Evolutionary conservation across 441 rosid genomes (phyloP).

Genomic region (Macaranga tanarius): DNA sequence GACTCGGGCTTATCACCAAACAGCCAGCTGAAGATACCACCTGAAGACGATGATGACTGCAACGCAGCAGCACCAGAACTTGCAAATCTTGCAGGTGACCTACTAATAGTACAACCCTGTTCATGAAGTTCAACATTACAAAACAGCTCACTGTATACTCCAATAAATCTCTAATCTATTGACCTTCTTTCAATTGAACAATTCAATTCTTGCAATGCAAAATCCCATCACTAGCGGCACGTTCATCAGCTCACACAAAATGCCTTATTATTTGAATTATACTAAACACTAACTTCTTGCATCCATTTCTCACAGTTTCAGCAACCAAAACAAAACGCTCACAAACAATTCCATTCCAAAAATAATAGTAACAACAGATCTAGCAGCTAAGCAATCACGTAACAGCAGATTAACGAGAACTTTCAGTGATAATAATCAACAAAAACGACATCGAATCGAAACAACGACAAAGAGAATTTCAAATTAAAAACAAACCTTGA

Average conservation of each 20-base stretch:
- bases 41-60: slow-evolving; percentile 46
- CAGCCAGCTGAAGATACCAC: slow-evolving; percentile 60
- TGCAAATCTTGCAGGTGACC: slow-evolving; percentile 41
- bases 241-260: too few species aligned
- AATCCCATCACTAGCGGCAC: too few species aligned
- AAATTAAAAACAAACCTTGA: slow-evolving; percentile 44
- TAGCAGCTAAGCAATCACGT: neutral
- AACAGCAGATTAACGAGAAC: neutral
- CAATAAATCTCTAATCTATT: neutral
- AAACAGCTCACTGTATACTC: slow-evolving; percentile 9
- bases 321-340: neutral
- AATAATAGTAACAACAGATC: neutral
- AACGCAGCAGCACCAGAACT: slow-evolving; percentile 58
- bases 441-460: neutral
- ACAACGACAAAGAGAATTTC: neutral
- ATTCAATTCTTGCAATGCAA: too few species aligned
- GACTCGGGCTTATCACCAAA: slow-evolving; percentile 46
- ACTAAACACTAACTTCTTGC: too few species aligned
- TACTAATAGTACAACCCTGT: slow-evolving; percentile 40
- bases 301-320: neutral
- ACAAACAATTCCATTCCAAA: neutral
- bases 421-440: neutral
- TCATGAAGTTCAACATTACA: slow-evolving; percentile 4
- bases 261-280: too few species aligned
- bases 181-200: too few species aligned